Conservation (phyloP, 495 filamentous ascomycete genomes). For the Podospora tetraspora region DNA sequence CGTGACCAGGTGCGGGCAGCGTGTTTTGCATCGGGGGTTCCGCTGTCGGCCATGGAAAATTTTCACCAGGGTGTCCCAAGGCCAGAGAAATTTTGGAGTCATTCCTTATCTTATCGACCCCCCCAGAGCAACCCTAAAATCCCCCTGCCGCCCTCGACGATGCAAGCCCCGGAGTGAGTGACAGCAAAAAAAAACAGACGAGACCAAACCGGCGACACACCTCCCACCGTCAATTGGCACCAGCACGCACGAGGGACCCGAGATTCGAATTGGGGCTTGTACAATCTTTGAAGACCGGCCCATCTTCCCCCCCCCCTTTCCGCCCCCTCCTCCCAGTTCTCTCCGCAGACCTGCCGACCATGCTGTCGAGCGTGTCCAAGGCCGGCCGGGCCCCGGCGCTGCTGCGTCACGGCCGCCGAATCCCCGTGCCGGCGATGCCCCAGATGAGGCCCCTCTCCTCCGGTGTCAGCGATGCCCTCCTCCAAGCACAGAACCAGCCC, state of each 20-base stretch:
- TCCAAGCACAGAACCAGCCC: conserved; percentile 29
- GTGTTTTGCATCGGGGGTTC: not conserved
- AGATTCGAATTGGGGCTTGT: conserved; percentile 8
- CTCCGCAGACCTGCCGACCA: conserved; percentile 16
- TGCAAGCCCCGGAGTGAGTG: not conserved
- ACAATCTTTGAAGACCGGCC: conserved; percentile 5
- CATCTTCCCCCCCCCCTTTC: conserved; percentile 4
- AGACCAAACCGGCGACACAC: not conserved
- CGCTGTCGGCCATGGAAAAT: conserved; percentile 1
- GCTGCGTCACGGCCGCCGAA: conserved; percentile 44
- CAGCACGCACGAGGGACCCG: conserved; percentile 5
- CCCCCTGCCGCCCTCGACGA: not conserved
- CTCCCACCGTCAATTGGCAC: conserved; percentile 6
- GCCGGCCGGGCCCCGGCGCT: conserved; percentile 46
- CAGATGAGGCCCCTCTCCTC: conserved; percentile 37
- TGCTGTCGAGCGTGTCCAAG: conserved; percentile 40
- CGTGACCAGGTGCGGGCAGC: not conserved
- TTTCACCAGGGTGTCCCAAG: conserved; percentile 3
- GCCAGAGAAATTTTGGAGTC: not conserved
- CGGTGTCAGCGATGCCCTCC: conserved; percentile 25
- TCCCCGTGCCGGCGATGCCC: conserved; percentile 29
- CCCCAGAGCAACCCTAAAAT: not conserved
- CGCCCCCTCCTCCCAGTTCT: not conserved
- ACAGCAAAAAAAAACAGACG: not conserved
- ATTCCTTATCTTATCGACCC: conserved; percentile 11